Evolutionary conservation across 768 basidiomycete genomes (phyloP).

Genomic region (Hericium coralloides): DNA sequence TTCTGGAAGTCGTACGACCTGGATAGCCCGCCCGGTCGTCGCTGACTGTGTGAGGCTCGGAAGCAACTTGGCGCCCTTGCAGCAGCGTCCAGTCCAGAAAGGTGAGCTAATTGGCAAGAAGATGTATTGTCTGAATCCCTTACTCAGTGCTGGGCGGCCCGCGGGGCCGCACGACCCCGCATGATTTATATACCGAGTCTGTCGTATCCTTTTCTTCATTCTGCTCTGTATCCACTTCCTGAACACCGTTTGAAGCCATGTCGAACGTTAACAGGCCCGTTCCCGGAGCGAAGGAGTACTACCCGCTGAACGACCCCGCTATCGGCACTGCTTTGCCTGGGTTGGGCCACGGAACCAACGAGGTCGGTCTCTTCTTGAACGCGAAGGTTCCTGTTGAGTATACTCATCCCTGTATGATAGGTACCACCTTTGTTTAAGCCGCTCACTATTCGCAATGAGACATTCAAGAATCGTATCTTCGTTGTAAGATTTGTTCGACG

Average conservation of each 20-base stretch:
- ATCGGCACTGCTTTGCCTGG: conserved; percentile 36
- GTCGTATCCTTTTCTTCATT: no score
- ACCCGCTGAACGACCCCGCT: conserved; percentile 49
- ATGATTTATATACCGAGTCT: no score
- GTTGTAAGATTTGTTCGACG: conserved; percentile 32
- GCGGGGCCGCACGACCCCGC: no score
- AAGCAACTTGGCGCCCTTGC: no score
- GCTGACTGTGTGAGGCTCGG: no score
- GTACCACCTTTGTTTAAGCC: conserved; percentile 59
- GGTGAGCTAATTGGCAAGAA: no score
- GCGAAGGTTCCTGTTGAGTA: conserved; percentile 1
- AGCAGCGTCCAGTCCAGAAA: no score
- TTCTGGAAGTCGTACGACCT: no score
- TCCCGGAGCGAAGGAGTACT: conserved; percentile 43
- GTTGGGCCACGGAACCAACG: conserved; percentile 17
- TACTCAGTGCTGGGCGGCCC: no score
- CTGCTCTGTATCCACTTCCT: neutral
- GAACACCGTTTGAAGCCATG: neutral
- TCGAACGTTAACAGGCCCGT: conserved; percentile 35
- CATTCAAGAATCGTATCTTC: conserved; percentile 71
- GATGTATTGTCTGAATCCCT: no score
- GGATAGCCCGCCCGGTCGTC: no score
- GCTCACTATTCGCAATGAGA: conserved; percentile 46
- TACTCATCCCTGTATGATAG: conserved; percentile 38
- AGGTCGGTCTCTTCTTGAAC: conserved; percentile 6